Evolutionary conservation across 306 rosid species (phyloP).

Genomic region (Argentina anserina): DNA sequence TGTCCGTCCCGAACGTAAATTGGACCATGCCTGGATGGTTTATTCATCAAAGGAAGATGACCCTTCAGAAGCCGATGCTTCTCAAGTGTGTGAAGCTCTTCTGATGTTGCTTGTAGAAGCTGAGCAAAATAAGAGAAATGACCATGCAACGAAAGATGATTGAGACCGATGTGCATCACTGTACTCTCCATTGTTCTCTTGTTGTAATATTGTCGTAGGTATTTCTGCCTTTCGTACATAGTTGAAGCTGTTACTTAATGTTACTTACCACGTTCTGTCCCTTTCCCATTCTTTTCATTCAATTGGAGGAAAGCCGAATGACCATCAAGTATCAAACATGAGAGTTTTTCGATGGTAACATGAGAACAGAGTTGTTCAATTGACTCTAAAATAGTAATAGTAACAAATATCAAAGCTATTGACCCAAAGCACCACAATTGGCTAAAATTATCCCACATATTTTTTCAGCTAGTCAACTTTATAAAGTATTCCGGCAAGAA

Average conservation of each 20-base stretch:
- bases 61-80: constrained; percentile 69
- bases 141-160: constrained; percentile 61
- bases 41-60: constrained; percentile 65
- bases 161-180: constrained; percentile 22
- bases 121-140: constrained; percentile 64
- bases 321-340: no score
- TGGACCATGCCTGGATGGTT: constrained; percentile 99
- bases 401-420: no score
- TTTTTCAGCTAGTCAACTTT: no score
- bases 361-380: no score
- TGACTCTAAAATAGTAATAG: no score
- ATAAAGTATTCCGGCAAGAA: no score
- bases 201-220: neutral
- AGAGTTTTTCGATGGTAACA: no score
- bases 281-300: neutral
- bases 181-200: constrained; percentile 17
- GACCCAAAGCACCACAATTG: no score
- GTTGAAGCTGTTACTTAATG: neutral
- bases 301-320: neutral
- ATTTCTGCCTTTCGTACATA: neutral
- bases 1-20: constrained; percentile 69
- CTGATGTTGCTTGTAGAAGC: constrained; percentile 72
- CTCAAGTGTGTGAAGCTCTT: constrained; percentile 96
- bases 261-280: neutral
- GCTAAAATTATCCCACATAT: no score